Evolutionary conservation across 108 stramenopile species (phyloP).

Genomic region (Skeletonema grethae): DNA sequence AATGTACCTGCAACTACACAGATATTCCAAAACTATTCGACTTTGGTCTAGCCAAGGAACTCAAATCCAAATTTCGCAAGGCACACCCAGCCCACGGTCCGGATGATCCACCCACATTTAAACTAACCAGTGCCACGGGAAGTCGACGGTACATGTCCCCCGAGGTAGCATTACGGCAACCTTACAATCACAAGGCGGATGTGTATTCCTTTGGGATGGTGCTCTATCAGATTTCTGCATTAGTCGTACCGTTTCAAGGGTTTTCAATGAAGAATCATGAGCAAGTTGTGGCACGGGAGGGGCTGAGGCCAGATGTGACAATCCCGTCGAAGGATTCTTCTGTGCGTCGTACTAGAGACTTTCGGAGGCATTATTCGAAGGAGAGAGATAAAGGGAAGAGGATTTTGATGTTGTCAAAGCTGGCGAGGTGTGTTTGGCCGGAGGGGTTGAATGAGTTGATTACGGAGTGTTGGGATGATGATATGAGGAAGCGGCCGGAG

Average conservation of each 20-base stretch:
- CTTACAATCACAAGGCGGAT: slow-evolving; percentile 75
- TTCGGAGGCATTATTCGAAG: background rate
- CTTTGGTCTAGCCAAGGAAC: slow-evolving; percentile 74
- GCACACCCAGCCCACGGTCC: background rate
- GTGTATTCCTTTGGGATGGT: slow-evolving; percentile 79
- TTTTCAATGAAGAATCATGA: slow-evolving; percentile 20
- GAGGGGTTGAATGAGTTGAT: slow-evolving; percentile 25
- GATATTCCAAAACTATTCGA: slow-evolving; percentile 64
- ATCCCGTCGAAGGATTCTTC: background rate
- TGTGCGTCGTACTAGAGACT: background rate
- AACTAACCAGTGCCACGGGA: slow-evolving; percentile 53
- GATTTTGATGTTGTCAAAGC: background rate
- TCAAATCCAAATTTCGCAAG: slow-evolving; percentile 21
- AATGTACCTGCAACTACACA: slow-evolving; percentile 1
- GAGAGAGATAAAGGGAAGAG: background rate
- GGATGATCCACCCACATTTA: slow-evolving; percentile 21
- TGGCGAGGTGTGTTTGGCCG: slow-evolving; percentile 21
- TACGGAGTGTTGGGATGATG: slow-evolving; percentile 28
- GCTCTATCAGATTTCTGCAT: slow-evolving; percentile 68
- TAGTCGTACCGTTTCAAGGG: slow-evolving; percentile 51
- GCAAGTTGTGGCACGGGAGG: slow-evolving; percentile 39
- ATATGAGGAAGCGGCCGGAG: slow-evolving; percentile 26
- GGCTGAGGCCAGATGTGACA: slow-evolving; percentile 22
- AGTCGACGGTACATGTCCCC: slow-evolving; percentile 57
- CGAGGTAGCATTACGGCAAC: slow-evolving; percentile 59